Conservation (phyloP, 2,329 filamentous ascomycete genomes). For the Talaromyces piceae region DNA sequence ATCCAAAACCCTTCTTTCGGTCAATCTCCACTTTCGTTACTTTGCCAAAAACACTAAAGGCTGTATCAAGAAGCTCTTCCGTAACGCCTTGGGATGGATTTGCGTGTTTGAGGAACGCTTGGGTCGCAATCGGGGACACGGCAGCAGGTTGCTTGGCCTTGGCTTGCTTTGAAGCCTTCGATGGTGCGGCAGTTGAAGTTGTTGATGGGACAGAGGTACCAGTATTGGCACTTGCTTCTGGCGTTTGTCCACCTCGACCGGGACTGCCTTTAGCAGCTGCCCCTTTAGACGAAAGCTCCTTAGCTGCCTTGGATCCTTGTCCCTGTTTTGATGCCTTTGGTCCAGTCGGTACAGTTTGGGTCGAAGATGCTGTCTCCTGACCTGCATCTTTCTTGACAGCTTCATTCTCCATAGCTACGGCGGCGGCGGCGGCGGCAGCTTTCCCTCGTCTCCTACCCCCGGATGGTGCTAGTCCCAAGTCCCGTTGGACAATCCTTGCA, state of each 20-base stretch:
- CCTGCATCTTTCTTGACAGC: slow-evolving; percentile 12
- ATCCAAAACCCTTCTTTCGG: slow-evolving; percentile 88
- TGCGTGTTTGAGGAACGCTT: slow-evolving; percentile 70
- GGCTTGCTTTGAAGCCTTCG: slow-evolving; percentile 20
- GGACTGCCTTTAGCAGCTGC: slow-evolving; percentile 3
- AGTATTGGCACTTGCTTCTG: neutral
- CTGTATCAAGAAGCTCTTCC: slow-evolving; percentile 66
- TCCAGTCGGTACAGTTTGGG: slow-evolving; percentile 6
- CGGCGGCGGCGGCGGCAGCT: slow-evolving; percentile 16
- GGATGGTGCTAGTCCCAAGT: slow-evolving; percentile 49
- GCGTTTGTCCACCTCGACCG: slow-evolving; percentile 1
- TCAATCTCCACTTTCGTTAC: slow-evolving; percentile 83
- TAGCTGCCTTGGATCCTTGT: slow-evolving; percentile 10
- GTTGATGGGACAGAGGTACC: neutral
- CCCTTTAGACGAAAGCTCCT: slow-evolving; percentile 3
- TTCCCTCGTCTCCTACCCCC: slow-evolving; percentile 33
- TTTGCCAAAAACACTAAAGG: slow-evolving; percentile 65
- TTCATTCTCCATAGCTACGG: slow-evolving; percentile 16
- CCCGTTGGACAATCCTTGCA: slow-evolving; percentile 54
- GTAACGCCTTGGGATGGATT: slow-evolving; percentile 90
- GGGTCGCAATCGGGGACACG: slow-evolving; percentile 23
- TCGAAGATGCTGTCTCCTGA: slow-evolving; percentile 6
- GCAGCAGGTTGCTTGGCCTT: slow-evolving; percentile 21
- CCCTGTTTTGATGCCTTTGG: slow-evolving; percentile 7
- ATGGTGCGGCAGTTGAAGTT: slow-evolving; percentile 12